phyloP scores from a whole-genome alignment of 2,329 filamentous ascomycete genomes.

The Cordyceps militaris region DNA sequence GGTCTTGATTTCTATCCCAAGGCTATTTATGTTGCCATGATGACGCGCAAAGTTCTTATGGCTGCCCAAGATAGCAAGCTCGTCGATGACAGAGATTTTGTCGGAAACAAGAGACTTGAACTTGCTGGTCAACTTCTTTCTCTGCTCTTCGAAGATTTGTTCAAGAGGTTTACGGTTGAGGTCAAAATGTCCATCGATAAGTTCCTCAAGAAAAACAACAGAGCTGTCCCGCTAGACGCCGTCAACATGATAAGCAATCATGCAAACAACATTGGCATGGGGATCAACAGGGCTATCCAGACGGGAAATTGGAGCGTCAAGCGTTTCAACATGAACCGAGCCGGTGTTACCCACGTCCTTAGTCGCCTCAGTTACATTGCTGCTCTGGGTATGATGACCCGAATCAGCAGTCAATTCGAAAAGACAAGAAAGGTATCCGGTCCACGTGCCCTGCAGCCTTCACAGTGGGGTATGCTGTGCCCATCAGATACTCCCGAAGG shows the following conservation, averaged over 20 bases:
- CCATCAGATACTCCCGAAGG: conserved; percentile 97
- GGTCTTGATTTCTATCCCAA: conserved; percentile 96
- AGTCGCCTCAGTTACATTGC: conserved; percentile 95
- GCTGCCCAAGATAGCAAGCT: conserved; percentile 81
- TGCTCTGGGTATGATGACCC: conserved; percentile 98
- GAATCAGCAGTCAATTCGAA: conserved; percentile 97
- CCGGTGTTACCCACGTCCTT: conserved; percentile 91
- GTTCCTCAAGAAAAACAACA: conserved; percentile 85
- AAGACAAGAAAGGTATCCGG: conserved; percentile 97
- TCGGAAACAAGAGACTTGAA: conserved; percentile 94
- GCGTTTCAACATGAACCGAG: conserved; percentile 97
- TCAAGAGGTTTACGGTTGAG: conserved; percentile 87
- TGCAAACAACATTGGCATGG: conserved; percentile 79
- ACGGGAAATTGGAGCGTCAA: conserved; percentile 98
- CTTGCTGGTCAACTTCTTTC: conserved; percentile 90
- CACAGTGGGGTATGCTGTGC: conserved; percentile 97
- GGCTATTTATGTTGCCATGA: conserved; percentile 90
- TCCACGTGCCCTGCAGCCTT: conserved; percentile 90
- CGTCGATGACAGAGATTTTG: conserved; percentile 94
- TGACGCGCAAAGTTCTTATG: conserved; percentile 95
- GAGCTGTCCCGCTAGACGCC: conserved; percentile 82
- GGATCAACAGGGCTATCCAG: conserved; percentile 92
- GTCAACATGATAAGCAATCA: conserved; percentile 77
- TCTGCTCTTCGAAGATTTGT: conserved; percentile 91
- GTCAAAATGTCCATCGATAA: conserved; percentile 95